Conservation (phyloP, 1,139 yeast species). For the Suhomyces maxii region DNA sequence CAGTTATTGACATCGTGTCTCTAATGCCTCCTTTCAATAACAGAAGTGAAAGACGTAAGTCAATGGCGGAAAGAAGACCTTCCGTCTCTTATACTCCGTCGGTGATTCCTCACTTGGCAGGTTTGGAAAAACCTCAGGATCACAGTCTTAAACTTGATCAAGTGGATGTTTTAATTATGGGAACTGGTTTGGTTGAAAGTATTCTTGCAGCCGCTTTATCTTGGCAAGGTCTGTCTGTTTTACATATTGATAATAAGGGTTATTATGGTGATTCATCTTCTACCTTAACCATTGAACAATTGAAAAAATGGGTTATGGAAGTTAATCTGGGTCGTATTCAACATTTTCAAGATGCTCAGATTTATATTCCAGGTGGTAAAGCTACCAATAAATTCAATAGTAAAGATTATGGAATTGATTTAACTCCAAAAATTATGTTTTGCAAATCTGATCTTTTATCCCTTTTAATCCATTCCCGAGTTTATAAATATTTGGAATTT, state of each 20-base stretch:
- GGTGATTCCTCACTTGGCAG: constrained; percentile 79
- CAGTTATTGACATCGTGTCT: background rate
- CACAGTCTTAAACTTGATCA: constrained; percentile 53
- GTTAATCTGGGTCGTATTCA: constrained; percentile 53
- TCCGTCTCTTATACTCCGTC: constrained; percentile 50
- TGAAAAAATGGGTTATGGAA: constrained; percentile 74
- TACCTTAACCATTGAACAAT: constrained; percentile 81
- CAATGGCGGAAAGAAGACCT: constrained; percentile 76
- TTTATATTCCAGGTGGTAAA: constrained; percentile 67
- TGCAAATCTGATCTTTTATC: constrained; percentile 84
- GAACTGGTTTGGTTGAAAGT: constrained; percentile 89
- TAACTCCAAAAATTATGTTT: constrained; percentile 85
- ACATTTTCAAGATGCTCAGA: constrained; percentile 59
- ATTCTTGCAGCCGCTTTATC: constrained; percentile 91
- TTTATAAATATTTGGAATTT: constrained; percentile 88
- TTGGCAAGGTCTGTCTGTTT: constrained; percentile 92
- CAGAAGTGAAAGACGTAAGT: constrained; percentile 55
- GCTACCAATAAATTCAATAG: constrained; percentile 51
- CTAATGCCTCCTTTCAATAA: constrained; percentile 13
- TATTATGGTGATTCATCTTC: constrained; percentile 90
- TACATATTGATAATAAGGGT: constrained; percentile 80
- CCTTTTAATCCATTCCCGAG: constrained; percentile 77
- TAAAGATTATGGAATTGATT: constrained; percentile 81
- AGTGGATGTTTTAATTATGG: constrained; percentile 86
- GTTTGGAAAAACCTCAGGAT: constrained; percentile 65